Evolutionary conservation across 2,329 filamentous ascomycete species (phyloP), one percentile per base, ranked within the genome.

Genomic region (Fusarium domesticum): DNA sequence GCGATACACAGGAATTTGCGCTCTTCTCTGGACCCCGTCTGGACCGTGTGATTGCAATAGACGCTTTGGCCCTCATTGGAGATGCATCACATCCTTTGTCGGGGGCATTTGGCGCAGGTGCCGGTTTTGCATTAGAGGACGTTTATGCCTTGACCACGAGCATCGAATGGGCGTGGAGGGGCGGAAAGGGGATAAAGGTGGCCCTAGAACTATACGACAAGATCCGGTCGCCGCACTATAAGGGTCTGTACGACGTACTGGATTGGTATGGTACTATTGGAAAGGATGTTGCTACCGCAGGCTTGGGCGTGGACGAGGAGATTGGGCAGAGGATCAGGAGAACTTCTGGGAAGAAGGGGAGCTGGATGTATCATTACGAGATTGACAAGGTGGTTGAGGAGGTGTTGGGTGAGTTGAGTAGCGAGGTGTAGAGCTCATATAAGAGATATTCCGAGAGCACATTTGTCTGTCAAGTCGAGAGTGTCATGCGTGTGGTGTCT

Each of bases 1-100:
- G 55, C 1, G 41, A 51, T 7, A 62, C 62, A 1, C 36, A 60
- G 51, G 54, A 68, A 62, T 51, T 65, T 43, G 51, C 53, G 1
- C 51, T 59, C 6, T 67, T 68, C 38, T 58, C 56, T 0, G 63
- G 61, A 0, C 57, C 58, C 2, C 53, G 64, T 1, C 54, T 69
- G 3, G 56, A 59, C 5, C 54, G 46, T 4, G 54, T 64, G 3
- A 55, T 64, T 8, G 39, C 47, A 3, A 18, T 51, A 2, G 31
- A 33, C 7, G 32, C 40, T 4, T 53, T 78, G 3, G 76, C 72
- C 6, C 65, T 80, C 4, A 69, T 80, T 1, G 77, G 77, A 7
- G 77, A 81, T 50, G 71, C 76, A 0, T 79, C 75, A 1, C 77
- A 81, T 55, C 74, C 77, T 1, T 64, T 78, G 0, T 76, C 74